Evolutionary conservation across 208 protist genomes (phyloP).

Genomic region (Novymonas esmeraldas): DNA sequence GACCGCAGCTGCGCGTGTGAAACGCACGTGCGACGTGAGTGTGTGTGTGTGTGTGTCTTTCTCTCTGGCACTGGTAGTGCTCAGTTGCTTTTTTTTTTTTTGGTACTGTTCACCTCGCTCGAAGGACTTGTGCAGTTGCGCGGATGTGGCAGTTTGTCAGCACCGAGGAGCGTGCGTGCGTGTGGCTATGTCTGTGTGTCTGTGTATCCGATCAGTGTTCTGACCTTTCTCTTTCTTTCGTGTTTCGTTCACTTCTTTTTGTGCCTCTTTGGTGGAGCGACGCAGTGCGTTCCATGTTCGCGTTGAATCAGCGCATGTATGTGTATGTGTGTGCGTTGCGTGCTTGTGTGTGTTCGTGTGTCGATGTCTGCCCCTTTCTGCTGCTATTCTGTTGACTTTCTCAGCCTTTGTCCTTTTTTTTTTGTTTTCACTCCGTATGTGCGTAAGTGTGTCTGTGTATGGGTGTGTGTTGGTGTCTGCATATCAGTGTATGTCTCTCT

Average conservation of each 20-base stretch:
- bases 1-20: no score
- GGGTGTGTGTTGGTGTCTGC: background rate
- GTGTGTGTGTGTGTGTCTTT: background rate
- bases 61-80: background rate
- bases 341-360: background rate
- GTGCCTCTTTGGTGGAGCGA: background rate
- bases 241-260: background rate
- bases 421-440: constrained; percentile 4
- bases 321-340: background rate
- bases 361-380: no score
- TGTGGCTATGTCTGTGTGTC: background rate
- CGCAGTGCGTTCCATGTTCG: background rate
- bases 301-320: background rate
- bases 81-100: background rate
- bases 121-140: no score
- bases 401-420: constrained; percentile 7
- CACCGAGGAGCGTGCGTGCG: no score
- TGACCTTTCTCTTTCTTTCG: background rate
- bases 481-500: background rate
- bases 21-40: no score
- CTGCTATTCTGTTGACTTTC: background rate
- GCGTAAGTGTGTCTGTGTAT: background rate
- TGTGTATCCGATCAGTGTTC: background rate
- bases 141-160: no score
- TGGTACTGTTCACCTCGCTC: no score